Base-by-base conservation (phyloP, 2,329 filamentous ascomycete genomes). In the Colletotrichum chlorophyti region DNA sequence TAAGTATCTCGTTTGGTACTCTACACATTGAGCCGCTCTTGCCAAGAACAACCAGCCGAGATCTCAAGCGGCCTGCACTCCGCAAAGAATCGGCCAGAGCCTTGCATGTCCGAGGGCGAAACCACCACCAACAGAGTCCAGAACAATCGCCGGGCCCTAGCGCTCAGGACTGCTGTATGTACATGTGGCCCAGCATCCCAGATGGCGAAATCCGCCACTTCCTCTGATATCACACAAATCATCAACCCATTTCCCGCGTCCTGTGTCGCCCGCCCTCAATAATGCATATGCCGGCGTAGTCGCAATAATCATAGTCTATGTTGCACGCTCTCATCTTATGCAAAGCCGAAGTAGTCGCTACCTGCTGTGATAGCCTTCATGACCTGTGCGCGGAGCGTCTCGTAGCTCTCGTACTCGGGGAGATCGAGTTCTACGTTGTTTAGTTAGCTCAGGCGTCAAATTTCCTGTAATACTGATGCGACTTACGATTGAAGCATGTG, bases 401-500 rank as follows among this genome's bases (percentile, higher is more conserved):
- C 95, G 75, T 99, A 99, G 73, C 87, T 96, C 70, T 98, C 95
- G 72, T 99, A 99, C 78, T 99, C 95, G 37, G 95, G 95, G 66
- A 99, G 86, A 79, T 99, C 95, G 72, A 99, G 91, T 80, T 99
- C 93, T 97, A 73, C 60, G 50, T 41, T 9, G 7, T 12, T n/a
- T 15, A 9, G 54, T 62, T 35, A 60, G 38, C 21, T 6, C 8
- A 17, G 11, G 26, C 11, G 27, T 14, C 21, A 21, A 34, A 42
- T 49, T 9, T 9, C 15, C 0, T 21, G 11, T 42, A 12, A 35
- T 50, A 61, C n/a, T n/a, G n/a, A n/a, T n/a, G n/a, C n/a, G n/a
- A 90, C 91, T 90, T 86, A 97, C 93, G 95, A 74, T 99, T 99
- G 79, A 99, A 99, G 82, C 95, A 99, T 63, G 95, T 99, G 75